Evolutionary conservation across 441 rosid species (phyloP).

Genomic region (Gossypium laxum): DNA sequence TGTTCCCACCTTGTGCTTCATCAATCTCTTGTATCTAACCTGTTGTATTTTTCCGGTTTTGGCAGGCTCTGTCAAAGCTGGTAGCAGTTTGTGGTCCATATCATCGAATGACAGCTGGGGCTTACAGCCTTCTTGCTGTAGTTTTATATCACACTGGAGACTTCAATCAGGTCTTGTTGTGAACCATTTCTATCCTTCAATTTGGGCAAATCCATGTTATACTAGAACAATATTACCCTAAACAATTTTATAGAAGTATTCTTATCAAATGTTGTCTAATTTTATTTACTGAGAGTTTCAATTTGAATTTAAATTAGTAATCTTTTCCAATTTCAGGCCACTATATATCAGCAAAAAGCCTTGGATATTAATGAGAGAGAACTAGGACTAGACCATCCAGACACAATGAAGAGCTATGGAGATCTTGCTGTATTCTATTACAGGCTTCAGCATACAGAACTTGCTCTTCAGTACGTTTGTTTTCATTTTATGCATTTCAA

Average conservation of each 20-base stretch:
- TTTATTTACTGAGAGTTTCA: slow-evolving; percentile 7
- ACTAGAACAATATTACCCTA: slow-evolving; percentile 5
- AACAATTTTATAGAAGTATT: not conserved
- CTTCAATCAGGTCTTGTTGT: slow-evolving; percentile 56
- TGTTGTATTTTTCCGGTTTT: slow-evolving; percentile 19
- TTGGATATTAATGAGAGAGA: slow-evolving; percentile 75
- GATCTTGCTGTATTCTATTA: slow-evolving; percentile 78
- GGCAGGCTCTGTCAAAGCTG: slow-evolving; percentile 65
- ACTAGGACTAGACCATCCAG: slow-evolving; percentile 70
- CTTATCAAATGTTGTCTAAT: not conserved
- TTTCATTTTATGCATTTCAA: not conserved
- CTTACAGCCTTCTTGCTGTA: slow-evolving; percentile 71
- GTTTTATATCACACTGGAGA: slow-evolving; percentile 73
- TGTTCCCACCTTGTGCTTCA: slow-evolving; percentile 5
- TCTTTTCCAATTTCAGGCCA: slow-evolving; percentile 37
- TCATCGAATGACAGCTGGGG: slow-evolving; percentile 75
- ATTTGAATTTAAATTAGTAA: slow-evolving; percentile 13
- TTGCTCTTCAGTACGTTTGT: slow-evolving; percentile 56
- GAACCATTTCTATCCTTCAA: not conserved
- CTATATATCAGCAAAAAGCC: slow-evolving; percentile 66
- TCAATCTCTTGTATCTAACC: slow-evolving; percentile 14
- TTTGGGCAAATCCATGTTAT: not conserved
- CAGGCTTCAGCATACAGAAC: slow-evolving; percentile 66
- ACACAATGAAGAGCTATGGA: slow-evolving; percentile 73
- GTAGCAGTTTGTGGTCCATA: slow-evolving; percentile 71